These are phyloP conservation scores for Pseudogymnoascus sp. DNA, from an alignment of 2,329 filamentous ascomycete genomes.

Conservation along the genomic window DNA sequence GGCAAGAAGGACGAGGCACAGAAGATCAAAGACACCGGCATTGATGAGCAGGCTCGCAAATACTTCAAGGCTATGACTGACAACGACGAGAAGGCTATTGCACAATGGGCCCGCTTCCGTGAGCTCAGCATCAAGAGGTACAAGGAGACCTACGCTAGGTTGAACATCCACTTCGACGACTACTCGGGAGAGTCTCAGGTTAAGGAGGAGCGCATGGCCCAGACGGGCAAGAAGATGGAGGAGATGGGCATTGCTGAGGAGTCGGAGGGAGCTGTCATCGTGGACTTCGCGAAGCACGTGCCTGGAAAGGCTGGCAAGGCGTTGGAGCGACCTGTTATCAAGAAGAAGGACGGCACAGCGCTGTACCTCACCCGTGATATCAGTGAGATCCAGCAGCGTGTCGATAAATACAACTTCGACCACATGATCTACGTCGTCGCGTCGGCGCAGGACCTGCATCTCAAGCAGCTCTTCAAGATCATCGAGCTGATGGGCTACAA, in stretches of 20 bases:
- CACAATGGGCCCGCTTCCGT: constrained; percentile 59
- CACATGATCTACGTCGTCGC: constrained; percentile 77
- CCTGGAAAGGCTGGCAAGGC: constrained; percentile 61
- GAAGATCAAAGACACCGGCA: constrained; percentile 46
- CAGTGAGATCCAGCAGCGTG: constrained; percentile 62
- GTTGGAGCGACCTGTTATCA: constrained; percentile 63
- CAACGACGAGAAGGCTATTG: constrained; percentile 53
- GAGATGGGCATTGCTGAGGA: constrained; percentile 61
- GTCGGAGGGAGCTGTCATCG: constrained; percentile 64
- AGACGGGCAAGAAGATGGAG: constrained; percentile 54
- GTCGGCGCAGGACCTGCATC: constrained; percentile 64
- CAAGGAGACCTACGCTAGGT: constrained; percentile 59
- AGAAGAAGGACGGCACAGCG: constrained; percentile 68
- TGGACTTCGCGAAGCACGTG: constrained; percentile 65
- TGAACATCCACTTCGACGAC: constrained; percentile 66
- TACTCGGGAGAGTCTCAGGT: constrained; percentile 72
- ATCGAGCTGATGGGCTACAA: constrained; percentile 63
- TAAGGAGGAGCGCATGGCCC: constrained; percentile 58
- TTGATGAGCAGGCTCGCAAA: constrained; percentile 68
- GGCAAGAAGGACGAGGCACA: constrained; percentile 41
- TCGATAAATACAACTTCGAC: constrained; percentile 61
- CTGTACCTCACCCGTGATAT: constrained; percentile 75
- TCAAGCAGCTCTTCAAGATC: constrained; percentile 71
- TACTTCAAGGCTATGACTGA: constrained; percentile 70
- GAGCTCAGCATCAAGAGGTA: constrained; percentile 62